These are phyloP conservation scores for Rhododendron mucronatum DNA, from an alignment of 148 eudicot species.

Conservation along the genomic window DNA sequence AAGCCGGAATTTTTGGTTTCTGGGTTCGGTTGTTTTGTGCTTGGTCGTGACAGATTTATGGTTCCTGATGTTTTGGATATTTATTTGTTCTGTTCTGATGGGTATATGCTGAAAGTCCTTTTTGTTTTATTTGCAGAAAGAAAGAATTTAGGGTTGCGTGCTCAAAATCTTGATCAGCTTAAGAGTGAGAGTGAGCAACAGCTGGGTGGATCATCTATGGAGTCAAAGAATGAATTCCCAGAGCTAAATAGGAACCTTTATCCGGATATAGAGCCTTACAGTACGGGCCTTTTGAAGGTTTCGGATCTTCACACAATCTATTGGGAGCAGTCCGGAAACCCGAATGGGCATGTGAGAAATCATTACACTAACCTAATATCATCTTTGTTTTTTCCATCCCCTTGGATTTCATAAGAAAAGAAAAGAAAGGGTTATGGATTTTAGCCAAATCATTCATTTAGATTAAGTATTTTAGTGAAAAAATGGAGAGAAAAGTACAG, in stretches of 20 bases:
- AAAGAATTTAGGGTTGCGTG: slow-evolving; percentile 30
- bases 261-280: slow-evolving; percentile 69
- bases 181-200: slow-evolving; percentile 36
- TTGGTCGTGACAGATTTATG: not conserved
- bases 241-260: slow-evolving; percentile 53
- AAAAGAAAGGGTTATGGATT: too few species aligned
- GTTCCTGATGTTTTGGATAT: not conserved
- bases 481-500: too few species aligned
- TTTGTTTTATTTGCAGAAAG: slow-evolving; percentile 35
- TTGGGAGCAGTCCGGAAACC: slow-evolving; percentile 98
- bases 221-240: slow-evolving; percentile 25
- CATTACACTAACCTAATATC: not conserved
- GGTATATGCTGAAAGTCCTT: not conserved
- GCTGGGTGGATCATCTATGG: slow-evolving; percentile 43
- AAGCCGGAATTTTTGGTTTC: not conserved
- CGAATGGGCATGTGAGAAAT: slow-evolving; percentile 79
- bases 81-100: not conserved
- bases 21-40: not conserved
- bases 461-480: too few species aligned
- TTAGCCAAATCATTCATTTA: too few species aligned
- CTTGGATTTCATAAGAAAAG: not conserved
- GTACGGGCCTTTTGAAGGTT: slow-evolving; percentile 78
- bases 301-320: slow-evolving; percentile 77
- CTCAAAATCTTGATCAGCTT: slow-evolving; percentile 20
- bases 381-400: not conserved